Evolutionary conservation across 192 early-diverging fungal species (phyloP).

Genomic region (Paraglomus occultum): DNA sequence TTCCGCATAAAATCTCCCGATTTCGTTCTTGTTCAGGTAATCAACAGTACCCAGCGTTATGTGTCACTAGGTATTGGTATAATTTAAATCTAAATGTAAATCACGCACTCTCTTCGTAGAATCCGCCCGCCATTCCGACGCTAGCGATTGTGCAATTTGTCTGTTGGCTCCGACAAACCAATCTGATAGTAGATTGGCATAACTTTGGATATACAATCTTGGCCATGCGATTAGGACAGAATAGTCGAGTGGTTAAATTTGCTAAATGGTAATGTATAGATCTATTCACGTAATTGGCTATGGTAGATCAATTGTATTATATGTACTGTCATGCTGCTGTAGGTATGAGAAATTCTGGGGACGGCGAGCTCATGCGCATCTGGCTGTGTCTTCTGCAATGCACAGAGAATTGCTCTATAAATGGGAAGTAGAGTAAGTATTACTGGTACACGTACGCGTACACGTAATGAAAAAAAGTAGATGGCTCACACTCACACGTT

Average conservation of each 20-base stretch:
- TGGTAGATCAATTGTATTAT: no score
- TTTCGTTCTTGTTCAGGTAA: slow-evolving; percentile 77
- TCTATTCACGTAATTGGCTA: no score
- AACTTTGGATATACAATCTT: slow-evolving; percentile 94
- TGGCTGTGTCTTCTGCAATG: slow-evolving; percentile 89
- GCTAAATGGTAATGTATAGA: slow-evolving; percentile 42
- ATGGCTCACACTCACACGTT: neutral
- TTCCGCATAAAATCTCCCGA: slow-evolving; percentile 56
- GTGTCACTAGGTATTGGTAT: neutral
- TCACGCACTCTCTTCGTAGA: slow-evolving; percentile 51
- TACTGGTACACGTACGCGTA: neutral
- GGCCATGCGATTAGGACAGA: slow-evolving; percentile 61
- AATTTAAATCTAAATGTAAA: neutral
- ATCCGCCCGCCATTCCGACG: slow-evolving; percentile 94
- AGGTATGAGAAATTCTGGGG: slow-evolving; percentile 68
- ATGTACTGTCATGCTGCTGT: neutral
- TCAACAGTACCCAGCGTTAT: slow-evolving; percentile 4
- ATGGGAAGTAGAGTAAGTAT: slow-evolving; percentile 63
- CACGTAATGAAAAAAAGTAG: neutral
- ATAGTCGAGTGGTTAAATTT: slow-evolving; percentile 51
- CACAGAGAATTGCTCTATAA: slow-evolving; percentile 55
- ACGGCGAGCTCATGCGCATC: slow-evolving; percentile 67
- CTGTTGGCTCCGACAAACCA: slow-evolving; percentile 59
- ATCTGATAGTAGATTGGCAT: slow-evolving; percentile 95
- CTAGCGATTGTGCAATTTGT: slow-evolving; percentile 73